Evolutionary conservation across 2,329 filamentous ascomycete species (phyloP), one percentile per base, ranked within the genome.

Genomic region (Dothideomycetes sp.): DNA sequence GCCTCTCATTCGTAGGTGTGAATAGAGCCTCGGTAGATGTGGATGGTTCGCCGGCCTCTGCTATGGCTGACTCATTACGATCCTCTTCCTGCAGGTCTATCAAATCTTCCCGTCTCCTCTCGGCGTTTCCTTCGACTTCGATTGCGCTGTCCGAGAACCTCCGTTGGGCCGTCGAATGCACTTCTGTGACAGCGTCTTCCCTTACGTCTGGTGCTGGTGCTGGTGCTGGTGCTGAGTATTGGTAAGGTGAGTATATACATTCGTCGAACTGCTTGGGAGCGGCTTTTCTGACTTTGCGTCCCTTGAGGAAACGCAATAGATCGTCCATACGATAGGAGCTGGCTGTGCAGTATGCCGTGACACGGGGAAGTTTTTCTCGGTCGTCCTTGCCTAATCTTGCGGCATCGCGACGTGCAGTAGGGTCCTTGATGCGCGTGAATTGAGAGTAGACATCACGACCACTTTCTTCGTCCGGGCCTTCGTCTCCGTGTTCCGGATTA

Each of bases 401-500:
- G 12, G 91, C 91, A 69, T 96, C 89, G 53, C 91, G 76, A 47
- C 91, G 73, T 7, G 91, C 91, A 1, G 82, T 94, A 1, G 89
- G 88, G 56, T 98, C 91, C 61, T 96, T 96, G 64, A 98, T 98
- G 31, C 91, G 76, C 7, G 89, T 94, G 60, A 95, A 96, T 61
- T 98, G 91, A 18, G 88, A 89, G 65, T 98, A 98, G 22, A 98
- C 91, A 59, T 98, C 91, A 49, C 88, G 73, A 8, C 88, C 87
- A 54, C 85, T 91, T 62, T 95, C 89, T 55, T 94, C 89, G 47
- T 96, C 88, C 49, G 70, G 51, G 13, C 71, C 78, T 30, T 88
- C 84, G 18, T 84, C 82, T 24, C 76, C 84, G 31, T 85, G 73
- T 45, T 93, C 84, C 0, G 88, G 87, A 56, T 91, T 91, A 1